Evolutionary conservation across 768 basidiomycete genomes (phyloP), one percentile per base, ranked within the genome.

Genomic region (Podaxis sp.): DNA sequence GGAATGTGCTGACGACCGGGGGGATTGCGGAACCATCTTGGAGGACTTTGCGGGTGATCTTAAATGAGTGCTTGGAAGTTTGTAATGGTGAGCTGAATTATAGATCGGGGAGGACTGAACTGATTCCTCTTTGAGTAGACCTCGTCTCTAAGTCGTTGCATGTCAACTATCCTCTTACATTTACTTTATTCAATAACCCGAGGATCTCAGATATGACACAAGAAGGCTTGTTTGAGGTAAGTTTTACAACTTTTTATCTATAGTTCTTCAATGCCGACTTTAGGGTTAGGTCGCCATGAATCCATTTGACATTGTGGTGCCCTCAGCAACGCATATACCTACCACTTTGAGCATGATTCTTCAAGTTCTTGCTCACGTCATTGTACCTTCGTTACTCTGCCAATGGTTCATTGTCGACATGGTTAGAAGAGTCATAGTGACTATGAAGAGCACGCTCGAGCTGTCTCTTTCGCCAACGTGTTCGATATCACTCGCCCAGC

Each of bases 371-470:
- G 72, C 77, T 33, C 76, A 74, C 55, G 70, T 79, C 1, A 62
- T 87, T 51, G 73, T 71, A 46, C 79, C 80, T 2, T 68, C 80
- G 1, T 70, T 82, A 12, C 75, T 77, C 48, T 79, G 77, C 12
- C 78, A 80, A 37, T 82, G 81, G 74, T 83, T 85, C 55, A 74
- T 87, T 8, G 68, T 72, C 15, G 84, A 88, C 66, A 66, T 85
- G 48, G 66, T 77, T 51, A 81, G 80, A 37, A 75, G 73, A 36
- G 71, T 78, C 3, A 37, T 51, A 15, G 33, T n/a, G 44, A 49
- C 54, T 13, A 56, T 11, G 72, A 78, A 13, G 78, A 80, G 38
- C 69, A 80, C 15, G 67, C 78, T 30, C 70, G 76, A 36, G 71
- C 73, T 36, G 72, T 78, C 24, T 80, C 85, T 64, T 73, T 83